Evolutionary conservation across 192 early-diverging fungal genomes (phyloP).

Genomic region (Gryganskiella cystojenkinii): DNA sequence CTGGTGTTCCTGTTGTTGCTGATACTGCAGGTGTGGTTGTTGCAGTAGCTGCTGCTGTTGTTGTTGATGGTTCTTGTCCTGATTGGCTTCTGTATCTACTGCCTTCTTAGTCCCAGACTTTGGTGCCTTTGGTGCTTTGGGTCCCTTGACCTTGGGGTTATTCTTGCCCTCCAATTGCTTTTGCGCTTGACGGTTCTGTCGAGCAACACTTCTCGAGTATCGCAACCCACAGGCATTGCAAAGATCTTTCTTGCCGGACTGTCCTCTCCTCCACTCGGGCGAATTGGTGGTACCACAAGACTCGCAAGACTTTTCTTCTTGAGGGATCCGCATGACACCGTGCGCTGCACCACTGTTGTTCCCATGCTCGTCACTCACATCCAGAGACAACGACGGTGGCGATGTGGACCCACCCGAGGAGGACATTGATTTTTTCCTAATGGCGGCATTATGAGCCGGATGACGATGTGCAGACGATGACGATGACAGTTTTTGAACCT

Average conservation of each 20-base stretch:
- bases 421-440: conserved; percentile 28
- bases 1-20: no score
- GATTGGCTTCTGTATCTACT: not conserved
- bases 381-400: conserved; percentile 14
- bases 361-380: not conserved
- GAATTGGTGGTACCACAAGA: conserved; percentile 62
- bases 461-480: conserved; percentile 25
- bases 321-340: conserved; percentile 18
- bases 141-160: conserved; percentile 16
- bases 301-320: conserved; percentile 53
- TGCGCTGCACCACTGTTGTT: conserved; percentile 13
- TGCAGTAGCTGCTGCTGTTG: no score
- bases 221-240: conserved; percentile 70
- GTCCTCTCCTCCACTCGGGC: conserved; percentile 67
- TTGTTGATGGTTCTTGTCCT: not conserved
- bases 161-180: conserved; percentile 42
- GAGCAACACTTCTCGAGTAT: conserved; percentile 54
- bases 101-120: conserved; percentile 8
- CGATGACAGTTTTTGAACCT: conserved; percentile 12
- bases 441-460: conserved; percentile 43
- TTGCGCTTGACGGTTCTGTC: conserved; percentile 53
- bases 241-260: conserved; percentile 65
- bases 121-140: conserved; percentile 20
- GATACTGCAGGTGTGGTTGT: no score
- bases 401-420: conserved; percentile 24